Evolutionary conservation across 768 basidiomycete species (phyloP).

Genomic region (Cystofilobasidium capitatum): DNA sequence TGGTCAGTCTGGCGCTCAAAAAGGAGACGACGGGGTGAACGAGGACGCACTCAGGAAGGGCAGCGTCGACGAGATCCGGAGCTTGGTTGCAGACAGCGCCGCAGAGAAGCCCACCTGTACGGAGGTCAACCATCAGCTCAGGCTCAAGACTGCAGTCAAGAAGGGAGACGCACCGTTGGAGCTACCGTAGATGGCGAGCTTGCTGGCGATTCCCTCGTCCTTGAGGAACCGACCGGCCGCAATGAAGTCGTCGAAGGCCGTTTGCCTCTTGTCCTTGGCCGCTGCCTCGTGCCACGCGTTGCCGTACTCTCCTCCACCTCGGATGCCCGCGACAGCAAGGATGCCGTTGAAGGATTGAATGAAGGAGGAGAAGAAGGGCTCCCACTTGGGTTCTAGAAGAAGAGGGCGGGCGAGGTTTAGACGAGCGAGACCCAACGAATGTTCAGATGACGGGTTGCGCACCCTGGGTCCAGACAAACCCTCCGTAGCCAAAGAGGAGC

Average conservation of each 20-base stretch:
- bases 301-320: constrained; percentile 25
- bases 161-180: constrained; percentile 14
- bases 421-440: not conserved
- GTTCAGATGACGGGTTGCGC: not conserved
- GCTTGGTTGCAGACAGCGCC: constrained; percentile 21
- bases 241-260: constrained; percentile 14
- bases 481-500: constrained; percentile 23
- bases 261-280: constrained; percentile 8
- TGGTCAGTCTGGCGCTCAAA: too few relatives aligned
- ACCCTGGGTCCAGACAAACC: constrained; percentile 21
- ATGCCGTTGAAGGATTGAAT: constrained; percentile 2
- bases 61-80: constrained; percentile 19
- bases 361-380: constrained; percentile 12
- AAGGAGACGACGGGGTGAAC: too few relatives aligned
- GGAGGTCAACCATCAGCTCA: not conserved
- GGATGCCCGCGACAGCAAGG: constrained; percentile 21
- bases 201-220: not conserved
- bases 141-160: not conserved
- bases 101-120: constrained; percentile 19
- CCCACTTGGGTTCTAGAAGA: constrained; percentile 5
- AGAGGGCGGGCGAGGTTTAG: not conserved
- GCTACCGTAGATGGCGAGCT: constrained; percentile 12
- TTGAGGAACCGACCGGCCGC: constrained; percentile 21
- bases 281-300: constrained; percentile 21
- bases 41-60: constrained; percentile 22